A percentile compares a stretch with the other conserved stretches of the same genome.
Conservation (phyloP, 2,329 filamentous ascomycete genomes). For the Aspergillus sp. region DNA sequence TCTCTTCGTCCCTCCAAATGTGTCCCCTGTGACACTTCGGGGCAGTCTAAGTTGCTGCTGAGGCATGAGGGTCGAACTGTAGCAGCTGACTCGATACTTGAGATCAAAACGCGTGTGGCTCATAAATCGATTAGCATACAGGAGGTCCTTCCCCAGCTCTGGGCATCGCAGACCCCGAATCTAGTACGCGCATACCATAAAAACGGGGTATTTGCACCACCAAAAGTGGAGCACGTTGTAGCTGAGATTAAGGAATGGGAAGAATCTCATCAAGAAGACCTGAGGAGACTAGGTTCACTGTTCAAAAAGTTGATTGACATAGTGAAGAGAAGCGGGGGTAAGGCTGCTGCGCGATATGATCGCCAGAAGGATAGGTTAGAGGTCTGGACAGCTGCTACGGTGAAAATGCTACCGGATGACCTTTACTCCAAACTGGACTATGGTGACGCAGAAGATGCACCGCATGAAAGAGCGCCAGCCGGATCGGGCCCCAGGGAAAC, state of each 20-base stretch:
- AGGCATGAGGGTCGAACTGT: constrained; percentile 32
- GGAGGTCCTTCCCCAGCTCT: constrained; percentile 47
- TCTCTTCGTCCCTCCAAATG: constrained; percentile 24
- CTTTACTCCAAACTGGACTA: constrained; percentile 31
- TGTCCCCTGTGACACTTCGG: constrained; percentile 8
- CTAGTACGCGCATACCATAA: constrained; percentile 51
- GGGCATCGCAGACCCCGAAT: constrained; percentile 51
- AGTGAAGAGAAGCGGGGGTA: constrained; percentile 31
- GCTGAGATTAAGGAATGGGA: constrained; percentile 41
- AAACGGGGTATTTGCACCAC: constrained; percentile 37
- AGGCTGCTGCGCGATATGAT: constrained; percentile 29
- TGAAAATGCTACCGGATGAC: constrained; percentile 33
- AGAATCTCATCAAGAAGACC: constrained; percentile 29
- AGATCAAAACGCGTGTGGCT: constrained; percentile 50
- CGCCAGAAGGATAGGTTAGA: constrained; percentile 25
- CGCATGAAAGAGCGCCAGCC: too few species aligned
- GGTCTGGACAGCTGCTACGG: constrained; percentile 23
- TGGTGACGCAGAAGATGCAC: neutral
- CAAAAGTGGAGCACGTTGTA: constrained; percentile 41
- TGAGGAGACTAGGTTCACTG: constrained; percentile 37
- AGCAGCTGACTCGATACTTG: constrained; percentile 42
- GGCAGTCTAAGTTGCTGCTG: constrained; percentile 23
- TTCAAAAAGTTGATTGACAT: constrained; percentile 34
- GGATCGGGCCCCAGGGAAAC: too few species aligned
- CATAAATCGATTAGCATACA: constrained; percentile 36